Base-by-base conservation (phyloP, 768 basidiomycete genomes). In the Boletus sensibilis region DNA sequence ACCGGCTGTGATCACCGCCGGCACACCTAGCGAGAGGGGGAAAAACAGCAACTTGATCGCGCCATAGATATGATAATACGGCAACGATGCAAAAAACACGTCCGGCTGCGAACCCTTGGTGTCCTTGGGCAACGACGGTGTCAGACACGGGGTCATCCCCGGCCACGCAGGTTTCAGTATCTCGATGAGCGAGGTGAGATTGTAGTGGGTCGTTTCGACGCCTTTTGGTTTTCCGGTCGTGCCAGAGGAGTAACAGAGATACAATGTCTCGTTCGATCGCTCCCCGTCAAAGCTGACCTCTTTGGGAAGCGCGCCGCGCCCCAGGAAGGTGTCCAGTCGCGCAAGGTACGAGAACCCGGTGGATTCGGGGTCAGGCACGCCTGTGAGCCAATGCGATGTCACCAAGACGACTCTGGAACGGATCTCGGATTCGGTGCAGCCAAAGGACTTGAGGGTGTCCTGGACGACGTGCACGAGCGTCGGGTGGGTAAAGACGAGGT, bases 191-290 rank as follows among this genome's bases (percentile, higher is more conserved):
- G 84, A 76, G 1, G 80, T 83, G 45, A 93, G 68, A 62, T 93
- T 93, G 55, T 80, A 76, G 66, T 87, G 86, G 0, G 84, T 87
- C 0, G 86, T 86, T 82, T 79, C 74, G 20, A 84, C 81, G 7
- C 82, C 91, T 71, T 93, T 94, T 3, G 91, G 85, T 59, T 84
- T 84, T 2, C 90, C 88, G 0, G 88, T 90, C 1, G 90, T 92
- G 5, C 90, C 90, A 67, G 73, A 74, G 7, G 72, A 76, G 55
- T 90, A 90, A 55, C 86, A 90, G 38, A 91, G 65, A 60, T 82
- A 83, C 4, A 76, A 70, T 0, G 90, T 90, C 62, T 88, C 84
- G 51, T 84, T 66, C 2, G 84, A 75, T 20, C 74, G 65, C 0
- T 75, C 60, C 0, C 80, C 84, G 13, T 83, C 76, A 47, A 86